A percentile compares a stretch with the other conserved stretches of the same genome.
Conservation (phyloP, 208 protist genomes). For the Trypanosoma melophagium region DNA sequence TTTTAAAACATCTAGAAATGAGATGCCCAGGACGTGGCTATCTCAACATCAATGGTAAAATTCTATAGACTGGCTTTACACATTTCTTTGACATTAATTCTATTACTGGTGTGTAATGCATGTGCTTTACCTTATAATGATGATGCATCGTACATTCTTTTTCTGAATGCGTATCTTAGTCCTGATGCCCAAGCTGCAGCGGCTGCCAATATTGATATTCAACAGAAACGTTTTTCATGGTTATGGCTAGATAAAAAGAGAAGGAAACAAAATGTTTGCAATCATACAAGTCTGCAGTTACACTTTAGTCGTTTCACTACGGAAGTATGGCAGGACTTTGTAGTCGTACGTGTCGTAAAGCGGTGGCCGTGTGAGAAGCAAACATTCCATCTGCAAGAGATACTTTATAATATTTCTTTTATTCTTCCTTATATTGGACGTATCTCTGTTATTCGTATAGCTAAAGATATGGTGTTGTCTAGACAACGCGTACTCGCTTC, state of each 20-base stretch:
- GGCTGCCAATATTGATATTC: background rate
- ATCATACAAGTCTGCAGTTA: background rate
- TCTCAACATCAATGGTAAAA: no score
- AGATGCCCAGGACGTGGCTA: no score
- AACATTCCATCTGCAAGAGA: background rate
- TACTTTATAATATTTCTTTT: background rate
- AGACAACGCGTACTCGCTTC: background rate
- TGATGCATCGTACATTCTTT: constrained; percentile 17
- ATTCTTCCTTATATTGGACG: constrained; percentile 13
- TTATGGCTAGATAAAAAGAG: background rate
- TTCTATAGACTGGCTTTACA: no score
- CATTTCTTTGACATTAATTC: no score
- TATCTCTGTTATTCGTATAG: constrained; percentile 12
- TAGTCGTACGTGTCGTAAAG: constrained; percentile 5
- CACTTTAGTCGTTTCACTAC: background rate
- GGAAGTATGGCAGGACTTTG: constrained; percentile 24
- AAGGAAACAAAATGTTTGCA: background rate
- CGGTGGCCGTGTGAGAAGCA: background rate
- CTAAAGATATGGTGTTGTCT: constrained; percentile 1
- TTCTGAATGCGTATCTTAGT: constrained; percentile 14
- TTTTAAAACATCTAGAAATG: no score
- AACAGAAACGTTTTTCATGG: background rate
- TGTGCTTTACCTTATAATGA: no score
- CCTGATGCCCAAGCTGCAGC: background rate
- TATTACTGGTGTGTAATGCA: no score